Base-by-base conservation (phyloP, 192 early-diverging fungal species). In the Phycomyces nitens region DNA sequence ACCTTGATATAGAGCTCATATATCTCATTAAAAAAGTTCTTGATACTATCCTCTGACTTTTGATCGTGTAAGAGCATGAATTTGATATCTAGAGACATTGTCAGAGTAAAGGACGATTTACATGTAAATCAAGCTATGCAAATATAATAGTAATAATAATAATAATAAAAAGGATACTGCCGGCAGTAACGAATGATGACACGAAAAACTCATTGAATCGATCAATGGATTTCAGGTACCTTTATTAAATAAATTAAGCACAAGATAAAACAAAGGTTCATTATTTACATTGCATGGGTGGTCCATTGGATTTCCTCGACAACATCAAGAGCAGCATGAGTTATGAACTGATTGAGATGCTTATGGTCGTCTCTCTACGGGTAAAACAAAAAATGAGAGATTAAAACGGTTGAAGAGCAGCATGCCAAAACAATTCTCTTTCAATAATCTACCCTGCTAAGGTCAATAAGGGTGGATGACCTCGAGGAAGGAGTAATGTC, bases 271-370 rank as follows among this genome's bases (percentile, higher is more conserved):
- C 51, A 23, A 22, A 12, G 22, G 23, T 23, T 0, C 5, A 24
- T 52, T 29, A 18, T 34, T 71, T 85, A 93, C 89, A 90, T 91
- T 6, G 87, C 81, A 50, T 84, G 92, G 23, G 87, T 93, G 62
- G 80, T 88, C 87, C 94, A 96, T 76, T 91, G 88, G 24, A 92
- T 74, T 69, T 99, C 97, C 62, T 99, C 96, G 16, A 99, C 93
- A 41, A 97, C 82, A 77, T 99, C 97, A 56, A 99, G 83, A 18
- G 96, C 94, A 9, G 96, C 89, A 70, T 99, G 97, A 11, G 94
- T 86, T 50, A 98, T 92, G 66, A 99, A 99, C 68, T 99, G 97
- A 68, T 94, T 95, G 57, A 99, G 71, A 75, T 97, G 92, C 52
- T 83, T 75, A 62, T 88, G 80, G 66, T 96, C 94, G 66, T 94